Conservation (phyloP, 176 grass and related monocot genomes). For the Puya raimondii region DNA sequence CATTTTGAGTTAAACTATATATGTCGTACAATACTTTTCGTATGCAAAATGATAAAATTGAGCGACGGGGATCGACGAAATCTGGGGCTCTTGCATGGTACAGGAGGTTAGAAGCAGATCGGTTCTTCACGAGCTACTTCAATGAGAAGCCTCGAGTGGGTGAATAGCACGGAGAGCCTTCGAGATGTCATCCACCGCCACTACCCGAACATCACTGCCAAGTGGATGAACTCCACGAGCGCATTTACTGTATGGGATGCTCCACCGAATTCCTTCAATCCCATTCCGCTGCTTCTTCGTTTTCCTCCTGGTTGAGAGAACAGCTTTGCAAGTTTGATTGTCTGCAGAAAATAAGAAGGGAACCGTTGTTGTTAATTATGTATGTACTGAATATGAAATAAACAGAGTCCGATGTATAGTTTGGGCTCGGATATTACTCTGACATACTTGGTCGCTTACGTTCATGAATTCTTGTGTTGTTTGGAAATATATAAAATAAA, state of each 20-base stretch:
- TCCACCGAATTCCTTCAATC: constrained; percentile 14
- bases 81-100: neutral
- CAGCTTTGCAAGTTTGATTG: no score
- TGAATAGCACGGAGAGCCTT: constrained; percentile 45
- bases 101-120: constrained; percentile 56
- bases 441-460: no score
- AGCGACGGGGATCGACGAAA: neutral
- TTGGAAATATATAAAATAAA: no score
- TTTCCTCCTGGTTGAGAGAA: neutral
- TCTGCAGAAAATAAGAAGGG: no score
- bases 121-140: constrained; percentile 52
- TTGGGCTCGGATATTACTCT: no score
- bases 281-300: constrained; percentile 3
- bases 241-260: constrained; percentile 44
- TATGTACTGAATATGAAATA: no score
- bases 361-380: no score
- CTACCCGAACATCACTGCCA: constrained; percentile 28
- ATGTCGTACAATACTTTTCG: no score
- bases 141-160: constrained; percentile 51
- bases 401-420: no score
- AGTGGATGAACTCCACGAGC: constrained; percentile 55
- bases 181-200: constrained; percentile 45
- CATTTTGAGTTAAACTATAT: no score
- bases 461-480: no score
- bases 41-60: no score